Evolutionary conservation across 805 yeast genomes (phyloP), one percentile per base, ranked within the genome.

Genomic region (Candida caryicola): DNA sequence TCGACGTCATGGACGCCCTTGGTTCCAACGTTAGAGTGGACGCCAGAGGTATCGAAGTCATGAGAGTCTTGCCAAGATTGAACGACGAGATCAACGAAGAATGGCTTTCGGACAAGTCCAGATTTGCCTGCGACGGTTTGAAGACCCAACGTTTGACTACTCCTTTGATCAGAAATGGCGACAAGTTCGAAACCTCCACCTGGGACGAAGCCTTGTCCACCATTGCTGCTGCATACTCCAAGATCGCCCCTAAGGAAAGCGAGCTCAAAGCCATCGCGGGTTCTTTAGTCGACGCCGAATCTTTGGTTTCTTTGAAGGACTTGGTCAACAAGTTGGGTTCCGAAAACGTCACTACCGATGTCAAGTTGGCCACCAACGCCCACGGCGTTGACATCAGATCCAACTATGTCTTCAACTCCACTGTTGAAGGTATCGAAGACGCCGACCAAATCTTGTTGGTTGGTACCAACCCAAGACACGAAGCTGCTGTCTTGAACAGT

Each of bases 81-180:
- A 85, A 86, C 60, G 95, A 86, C 52, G 93, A 85, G 45, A 73
- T 87, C 54, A 86, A 86, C 60, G 93, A 87, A 65, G 95, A 87
- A 67, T 86, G 95, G 95, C 82, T 86, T 52, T 79, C 87, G 33
- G 95, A 86, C 69, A 86, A 87, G 68, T 74, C 95, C 12, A 76
- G 95, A 54, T 86, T 82, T 57, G 89, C 95, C 23, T 79, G 79
- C 53, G 95, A 86, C 59, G 95, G 93, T 28, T 75, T 87, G 57
- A 82, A 81, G 68, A 83, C 88, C 41, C 95, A 86, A 71, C 77
- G 95, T 55, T 74, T 86, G 51, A 86, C 95, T 23, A 78, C 80
- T 37, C 95, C 95, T 14, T 72, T 86, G 57, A 71, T 86, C 52
- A 81, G 81, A 66, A 72, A 69, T 44, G 89, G 86, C 50, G 79